Evolutionary conservation across 495 filamentous ascomycete species (phyloP).

Genomic region (Monascus purpureus): DNA sequence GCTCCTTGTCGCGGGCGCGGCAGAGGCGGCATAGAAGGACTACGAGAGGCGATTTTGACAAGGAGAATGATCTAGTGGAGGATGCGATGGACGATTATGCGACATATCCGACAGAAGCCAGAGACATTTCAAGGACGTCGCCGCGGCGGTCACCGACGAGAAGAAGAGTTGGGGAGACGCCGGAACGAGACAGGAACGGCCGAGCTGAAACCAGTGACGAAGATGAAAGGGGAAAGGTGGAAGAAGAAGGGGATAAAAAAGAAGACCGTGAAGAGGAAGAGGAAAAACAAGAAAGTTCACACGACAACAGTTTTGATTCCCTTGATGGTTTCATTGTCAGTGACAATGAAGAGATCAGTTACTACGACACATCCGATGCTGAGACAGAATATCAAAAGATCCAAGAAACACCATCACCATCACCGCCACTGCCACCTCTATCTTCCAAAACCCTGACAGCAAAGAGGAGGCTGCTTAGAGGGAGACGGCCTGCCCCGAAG

Average conservation of each 20-base stretch:
- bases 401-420: conserved; percentile 4
- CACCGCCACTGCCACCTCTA: conserved; percentile 12
- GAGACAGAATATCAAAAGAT: conserved; percentile 16
- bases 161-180: conserved; percentile 6
- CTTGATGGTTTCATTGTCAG: conserved; percentile 34
- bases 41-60: conserved; percentile 24
- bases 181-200: conserved; percentile 5
- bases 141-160: conserved; percentile 11
- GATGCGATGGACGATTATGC: conserved; percentile 11
- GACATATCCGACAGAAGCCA: not conserved
- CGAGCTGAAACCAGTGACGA: conserved; percentile 3
- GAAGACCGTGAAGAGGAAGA: conserved; percentile 8
- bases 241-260: conserved; percentile 1
- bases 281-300: conserved; percentile 4
- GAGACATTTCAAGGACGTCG: conserved; percentile 11
- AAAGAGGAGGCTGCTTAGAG: conserved; percentile 23
- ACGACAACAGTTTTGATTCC: conserved; percentile 22
- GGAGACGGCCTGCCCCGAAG: conserved; percentile 15
- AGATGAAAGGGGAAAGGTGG: conserved; percentile 7
- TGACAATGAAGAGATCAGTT: conserved; percentile 31
- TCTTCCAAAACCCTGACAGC: no score
- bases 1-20: conserved; percentile 11
- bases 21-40: conserved; percentile 13
- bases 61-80: conserved; percentile 28
- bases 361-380: conserved; percentile 20